These are phyloP conservation scores for Trametes cinnabarina DNA, from an alignment of 768 basidiomycete species.

Conservation along the genomic window DNA sequence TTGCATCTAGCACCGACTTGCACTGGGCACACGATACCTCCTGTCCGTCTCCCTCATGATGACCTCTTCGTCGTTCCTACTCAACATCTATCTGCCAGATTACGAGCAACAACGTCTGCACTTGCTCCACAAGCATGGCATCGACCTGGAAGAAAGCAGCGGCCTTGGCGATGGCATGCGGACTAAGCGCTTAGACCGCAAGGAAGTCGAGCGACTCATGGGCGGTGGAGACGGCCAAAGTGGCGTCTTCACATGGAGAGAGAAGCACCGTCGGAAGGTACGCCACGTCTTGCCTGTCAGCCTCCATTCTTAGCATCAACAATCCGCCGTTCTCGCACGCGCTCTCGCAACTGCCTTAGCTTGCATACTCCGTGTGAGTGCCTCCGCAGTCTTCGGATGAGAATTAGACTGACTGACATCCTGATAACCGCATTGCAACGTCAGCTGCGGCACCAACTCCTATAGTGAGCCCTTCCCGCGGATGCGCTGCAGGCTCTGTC, in stretches of 20 bases:
- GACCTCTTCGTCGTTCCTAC: neutral
- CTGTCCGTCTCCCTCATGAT: constrained; percentile 47
- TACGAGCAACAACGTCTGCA: constrained; percentile 92
- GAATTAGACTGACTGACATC: constrained; percentile 25
- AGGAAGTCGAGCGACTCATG: constrained; percentile 82
- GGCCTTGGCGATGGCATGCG: constrained; percentile 60
- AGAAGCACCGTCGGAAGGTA: constrained; percentile 89
- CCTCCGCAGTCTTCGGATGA: constrained; percentile 13
- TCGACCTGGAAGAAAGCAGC: constrained; percentile 84
- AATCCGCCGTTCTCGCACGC: constrained; percentile 10
- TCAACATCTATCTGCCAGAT: constrained; percentile 45
- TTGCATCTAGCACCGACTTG: constrained; percentile 66
- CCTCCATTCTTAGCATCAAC: neutral
- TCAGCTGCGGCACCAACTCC: constrained; percentile 80
- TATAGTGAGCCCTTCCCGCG: constrained; percentile 58
- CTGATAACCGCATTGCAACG: neutral
- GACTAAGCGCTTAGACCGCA: constrained; percentile 77
- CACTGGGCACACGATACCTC: constrained; percentile 98
- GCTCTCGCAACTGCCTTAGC: constrained; percentile 38
- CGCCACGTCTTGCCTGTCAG: constrained; percentile 24
- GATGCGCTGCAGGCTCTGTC: neutral
- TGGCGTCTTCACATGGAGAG: constrained; percentile 93
- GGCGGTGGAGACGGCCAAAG: constrained; percentile 77
- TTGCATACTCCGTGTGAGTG: constrained; percentile 86
- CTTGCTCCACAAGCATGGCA: constrained; percentile 87